A percentile compares a stretch with the other conserved stretches of the same genome.
Conservation (phyloP, 2,329 filamentous ascomycete genomes). For the Talaromyces sp. region DNA sequence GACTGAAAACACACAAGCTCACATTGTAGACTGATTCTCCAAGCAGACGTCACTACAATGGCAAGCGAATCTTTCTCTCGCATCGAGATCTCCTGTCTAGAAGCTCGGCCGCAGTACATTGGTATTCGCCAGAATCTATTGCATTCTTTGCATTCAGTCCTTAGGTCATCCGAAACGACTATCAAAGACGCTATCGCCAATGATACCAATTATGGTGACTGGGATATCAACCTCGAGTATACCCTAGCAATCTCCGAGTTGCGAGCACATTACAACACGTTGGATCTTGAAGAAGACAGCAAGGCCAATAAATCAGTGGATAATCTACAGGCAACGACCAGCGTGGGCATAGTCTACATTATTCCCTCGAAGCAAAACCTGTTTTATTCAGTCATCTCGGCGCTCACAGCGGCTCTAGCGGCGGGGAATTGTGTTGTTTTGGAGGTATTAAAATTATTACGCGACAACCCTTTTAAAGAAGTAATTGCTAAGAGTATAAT, state of each 20-base stretch:
- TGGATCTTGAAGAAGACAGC: background rate
- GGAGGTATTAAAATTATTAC: slow-evolving; percentile 31
- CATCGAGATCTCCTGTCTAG: background rate
- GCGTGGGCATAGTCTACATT: slow-evolving; percentile 38
- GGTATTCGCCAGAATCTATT: background rate
- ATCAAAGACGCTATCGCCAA: background rate
- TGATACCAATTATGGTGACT: background rate
- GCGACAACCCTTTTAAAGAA: background rate
- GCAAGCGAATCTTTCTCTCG: background rate
- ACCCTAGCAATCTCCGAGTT: background rate
- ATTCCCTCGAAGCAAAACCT: slow-evolving; percentile 44
- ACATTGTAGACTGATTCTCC: background rate
- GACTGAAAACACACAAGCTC: background rate
- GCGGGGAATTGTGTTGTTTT: slow-evolving; percentile 49
- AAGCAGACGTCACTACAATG: background rate
- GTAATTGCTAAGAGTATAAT: background rate
- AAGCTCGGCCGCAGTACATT: background rate
- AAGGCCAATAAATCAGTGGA: background rate
- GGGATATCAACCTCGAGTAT: background rate
- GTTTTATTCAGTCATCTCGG: slow-evolving; percentile 42
- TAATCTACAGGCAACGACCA: background rate
- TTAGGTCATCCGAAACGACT: background rate
- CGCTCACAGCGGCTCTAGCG: slow-evolving; percentile 43
- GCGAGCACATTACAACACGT: background rate
- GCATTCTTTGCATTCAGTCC: background rate